Evolutionary conservation across 768 basidiomycete species (phyloP).

Genomic region (Xanthoconium purpureum): DNA sequence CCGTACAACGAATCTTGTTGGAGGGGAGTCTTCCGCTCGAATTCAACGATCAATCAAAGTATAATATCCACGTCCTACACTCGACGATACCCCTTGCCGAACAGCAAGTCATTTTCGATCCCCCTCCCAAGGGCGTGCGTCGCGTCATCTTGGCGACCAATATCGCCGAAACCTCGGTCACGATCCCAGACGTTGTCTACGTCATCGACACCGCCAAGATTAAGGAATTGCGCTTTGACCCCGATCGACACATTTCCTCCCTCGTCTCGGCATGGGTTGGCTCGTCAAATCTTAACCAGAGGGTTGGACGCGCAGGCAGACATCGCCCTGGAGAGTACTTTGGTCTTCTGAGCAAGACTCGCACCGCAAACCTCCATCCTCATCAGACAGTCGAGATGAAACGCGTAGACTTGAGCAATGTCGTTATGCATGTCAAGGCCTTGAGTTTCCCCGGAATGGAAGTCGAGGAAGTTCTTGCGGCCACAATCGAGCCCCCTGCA

Average conservation of each 20-base stretch:
- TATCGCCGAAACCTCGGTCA: constrained; percentile 93
- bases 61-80: constrained; percentile 78
- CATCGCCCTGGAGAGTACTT: constrained; percentile 91
- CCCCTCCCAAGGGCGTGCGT: constrained; percentile 71
- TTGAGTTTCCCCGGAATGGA: constrained; percentile 82
- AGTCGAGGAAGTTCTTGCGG: constrained; percentile 82
- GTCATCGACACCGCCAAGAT: constrained; percentile 88
- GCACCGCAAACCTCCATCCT: constrained; percentile 59
- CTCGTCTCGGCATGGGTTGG: constrained; percentile 92
- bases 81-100: constrained; percentile 86
- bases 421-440: constrained; percentile 96
- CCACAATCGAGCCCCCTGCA: constrained; percentile 86
- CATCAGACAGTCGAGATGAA: constrained; percentile 97
- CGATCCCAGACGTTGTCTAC: constrained; percentile 92
- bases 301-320: constrained; percentile 89
- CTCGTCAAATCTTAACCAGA: constrained; percentile 83
- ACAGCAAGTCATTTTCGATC: constrained; percentile 87
- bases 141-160: constrained; percentile 92
- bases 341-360: constrained; percentile 68
- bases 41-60: constrained; percentile 57
- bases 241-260: constrained; percentile 82
- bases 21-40: constrained; percentile 51
- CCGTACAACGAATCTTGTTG: constrained; percentile 63
- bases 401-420: constrained; percentile 81
- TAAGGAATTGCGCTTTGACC: constrained; percentile 89